Conservation (phyloP, 805 yeast species). For the Diddensiella transvaalensis region DNA sequence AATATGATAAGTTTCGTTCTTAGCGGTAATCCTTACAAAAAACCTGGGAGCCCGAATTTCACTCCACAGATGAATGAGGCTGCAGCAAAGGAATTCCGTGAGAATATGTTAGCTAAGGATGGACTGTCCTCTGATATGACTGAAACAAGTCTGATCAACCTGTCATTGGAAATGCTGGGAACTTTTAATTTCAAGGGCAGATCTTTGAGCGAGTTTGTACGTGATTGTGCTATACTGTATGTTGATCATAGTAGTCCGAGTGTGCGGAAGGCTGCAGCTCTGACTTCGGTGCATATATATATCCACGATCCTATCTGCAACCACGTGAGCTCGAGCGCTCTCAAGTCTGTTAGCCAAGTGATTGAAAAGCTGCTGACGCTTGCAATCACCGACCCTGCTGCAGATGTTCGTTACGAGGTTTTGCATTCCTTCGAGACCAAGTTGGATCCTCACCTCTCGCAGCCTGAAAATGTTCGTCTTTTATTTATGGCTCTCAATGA, state of each 20-base stretch:
- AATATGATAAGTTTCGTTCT: constrained; percentile 69
- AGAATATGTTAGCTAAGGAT: constrained; percentile 66
- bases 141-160: constrained; percentile 56
- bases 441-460: constrained; percentile 90
- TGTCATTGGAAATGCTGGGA: constrained; percentile 74
- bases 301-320: constrained; percentile 77
- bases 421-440: constrained; percentile 65
- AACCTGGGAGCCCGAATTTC: constrained; percentile 82
- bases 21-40: constrained; percentile 75
- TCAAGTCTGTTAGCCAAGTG: constrained; percentile 80
- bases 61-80: constrained; percentile 54
- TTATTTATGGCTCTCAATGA: constrained; percentile 88
- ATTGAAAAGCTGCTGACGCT: constrained; percentile 73
- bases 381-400: constrained; percentile 82
- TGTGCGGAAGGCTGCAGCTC: constrained; percentile 79
- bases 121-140: constrained; percentile 51
- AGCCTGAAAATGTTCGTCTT: constrained; percentile 83
- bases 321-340: constrained; percentile 76
- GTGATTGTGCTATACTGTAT: constrained; percentile 78
- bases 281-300: constrained; percentile 76
- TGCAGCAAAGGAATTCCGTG: constrained; percentile 76
- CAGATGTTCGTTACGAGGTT: constrained; percentile 81
- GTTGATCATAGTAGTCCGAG: constrained; percentile 74
- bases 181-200: constrained; percentile 71
- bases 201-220: constrained; percentile 81